Evolutionary conservation across 352 stramenopile genomes (phyloP).

Genomic region (Peronospora destructor): DNA sequence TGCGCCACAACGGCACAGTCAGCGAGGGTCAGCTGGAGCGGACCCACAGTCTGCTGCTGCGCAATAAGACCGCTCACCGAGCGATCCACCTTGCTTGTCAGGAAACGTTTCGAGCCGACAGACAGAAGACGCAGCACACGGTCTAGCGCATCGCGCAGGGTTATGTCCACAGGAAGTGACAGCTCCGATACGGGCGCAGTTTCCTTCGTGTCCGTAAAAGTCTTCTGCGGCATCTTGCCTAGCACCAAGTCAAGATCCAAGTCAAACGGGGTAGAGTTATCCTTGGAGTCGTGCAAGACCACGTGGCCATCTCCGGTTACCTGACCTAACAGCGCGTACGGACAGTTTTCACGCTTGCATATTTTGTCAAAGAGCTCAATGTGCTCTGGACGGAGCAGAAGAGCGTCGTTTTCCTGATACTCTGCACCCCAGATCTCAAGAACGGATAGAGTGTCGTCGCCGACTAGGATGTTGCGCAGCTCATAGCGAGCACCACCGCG

Average conservation of each 20-base stretch:
- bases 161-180: conserved; percentile 83
- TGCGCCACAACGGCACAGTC: conserved; percentile 97
- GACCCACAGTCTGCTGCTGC: conserved; percentile 98
- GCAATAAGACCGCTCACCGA: conserved; percentile 96
- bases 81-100: conserved; percentile 96
- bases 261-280: conserved; percentile 93
- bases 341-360: conserved; percentile 95
- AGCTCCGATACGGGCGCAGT: conserved; percentile 49
- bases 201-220: conserved; percentile 88
- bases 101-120: conserved; percentile 96
- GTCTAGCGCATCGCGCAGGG: conserved; percentile 87
- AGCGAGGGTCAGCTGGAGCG: conserved; percentile 93
- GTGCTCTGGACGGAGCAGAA: conserved; percentile 90
- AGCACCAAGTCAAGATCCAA: conserved; percentile 96
- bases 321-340: conserved; percentile 91
- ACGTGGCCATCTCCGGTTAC: conserved; percentile 94
- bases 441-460: conserved; percentile 97
- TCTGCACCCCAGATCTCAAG: conserved; percentile 99
- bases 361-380: conserved; percentile 92
- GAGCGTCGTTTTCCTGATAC: conserved; percentile 99
- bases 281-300: conserved; percentile 93
- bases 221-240: conserved; percentile 99
- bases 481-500: conserved; percentile 88
- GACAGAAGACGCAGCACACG: conserved; percentile 93
- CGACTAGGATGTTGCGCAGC: conserved; percentile 93